These are phyloP conservation scores for Pichia sp. DNA, from an alignment of 1,139 yeast species.

Conservation along the genomic window DNA sequence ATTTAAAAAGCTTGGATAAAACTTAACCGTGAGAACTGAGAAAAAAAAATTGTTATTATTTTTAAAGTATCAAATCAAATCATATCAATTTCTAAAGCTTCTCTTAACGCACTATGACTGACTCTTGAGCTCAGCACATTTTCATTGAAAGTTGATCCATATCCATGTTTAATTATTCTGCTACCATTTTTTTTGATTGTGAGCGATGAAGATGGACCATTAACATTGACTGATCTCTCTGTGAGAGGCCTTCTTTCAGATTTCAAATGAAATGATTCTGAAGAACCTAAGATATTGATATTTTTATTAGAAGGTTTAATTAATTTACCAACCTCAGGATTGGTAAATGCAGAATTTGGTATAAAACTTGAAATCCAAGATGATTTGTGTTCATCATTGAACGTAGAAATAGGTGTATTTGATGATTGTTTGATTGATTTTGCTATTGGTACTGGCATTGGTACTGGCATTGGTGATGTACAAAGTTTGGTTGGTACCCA, in stretches of 20 bases:
- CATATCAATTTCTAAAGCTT: constrained; percentile 34
- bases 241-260: not conserved
- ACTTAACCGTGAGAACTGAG: too few relatives aligned
- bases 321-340: constrained; percentile 28
- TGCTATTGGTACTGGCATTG: not conserved
- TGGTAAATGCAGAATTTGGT: constrained; percentile 26
- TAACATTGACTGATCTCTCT: not conserved
- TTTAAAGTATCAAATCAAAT: not conserved
- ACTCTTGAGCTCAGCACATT: constrained; percentile 37
- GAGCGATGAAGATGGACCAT: constrained; percentile 22
- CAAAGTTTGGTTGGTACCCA: constrained; percentile 2
- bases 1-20: too few relatives aligned
- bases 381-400: constrained; percentile 7
- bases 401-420: not conserved
- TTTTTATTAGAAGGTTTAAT: constrained; percentile 19
- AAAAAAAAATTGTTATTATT: not conserved
- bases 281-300: not conserved
- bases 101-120: constrained; percentile 38
- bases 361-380: constrained; percentile 27
- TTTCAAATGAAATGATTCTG: not conserved
- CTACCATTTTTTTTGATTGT: constrained; percentile 45
- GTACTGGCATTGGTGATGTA: constrained; percentile 8
- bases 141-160: constrained; percentile 35
- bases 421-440: not conserved
- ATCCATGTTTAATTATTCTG: constrained; percentile 38